These are phyloP conservation scores for Vitis hybrid DNA, from an alignment of 177 flowering plant species.

Conservation along the genomic window DNA sequence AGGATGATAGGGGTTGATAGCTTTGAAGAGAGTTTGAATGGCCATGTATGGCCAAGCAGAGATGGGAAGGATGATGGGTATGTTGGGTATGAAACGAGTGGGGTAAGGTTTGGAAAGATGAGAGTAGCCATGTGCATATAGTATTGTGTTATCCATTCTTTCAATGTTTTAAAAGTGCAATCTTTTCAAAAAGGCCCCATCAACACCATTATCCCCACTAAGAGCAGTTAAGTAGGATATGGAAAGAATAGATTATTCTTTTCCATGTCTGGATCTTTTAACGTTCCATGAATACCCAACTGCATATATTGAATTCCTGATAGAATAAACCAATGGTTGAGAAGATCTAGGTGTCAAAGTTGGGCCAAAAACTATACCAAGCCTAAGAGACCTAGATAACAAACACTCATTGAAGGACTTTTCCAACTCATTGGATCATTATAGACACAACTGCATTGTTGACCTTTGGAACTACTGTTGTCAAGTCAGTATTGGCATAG, in stretches of 20 bases:
- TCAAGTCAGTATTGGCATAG: no score
- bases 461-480: no score
- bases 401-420: no score
- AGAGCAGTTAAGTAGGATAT: slow-evolving; percentile 73
- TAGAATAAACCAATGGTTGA: slow-evolving; percentile 49
- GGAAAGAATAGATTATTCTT: slow-evolving; percentile 67
- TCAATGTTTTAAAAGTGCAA: slow-evolving; percentile 72
- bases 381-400: no score
- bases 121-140: slow-evolving; percentile 22
- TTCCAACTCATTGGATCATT: no score
- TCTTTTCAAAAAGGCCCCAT: slow-evolving; percentile 55
- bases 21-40: no score
- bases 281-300: slow-evolving; percentile 74
- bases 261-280: slow-evolving; percentile 73
- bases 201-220: slow-evolving; percentile 45
- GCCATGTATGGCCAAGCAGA: no score
- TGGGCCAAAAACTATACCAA: slow-evolving; percentile 19
- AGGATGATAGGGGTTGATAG: no score
- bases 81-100: no score
- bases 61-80: no score
- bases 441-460: no score
- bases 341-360: slow-evolving; percentile 37
- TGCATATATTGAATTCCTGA: slow-evolving; percentile 57
- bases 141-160: slow-evolving; percentile 67
- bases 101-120: no score